phyloP scores from a whole-genome alignment of 345 rosid genomes.

The Conringia planisiliqua region DNA sequence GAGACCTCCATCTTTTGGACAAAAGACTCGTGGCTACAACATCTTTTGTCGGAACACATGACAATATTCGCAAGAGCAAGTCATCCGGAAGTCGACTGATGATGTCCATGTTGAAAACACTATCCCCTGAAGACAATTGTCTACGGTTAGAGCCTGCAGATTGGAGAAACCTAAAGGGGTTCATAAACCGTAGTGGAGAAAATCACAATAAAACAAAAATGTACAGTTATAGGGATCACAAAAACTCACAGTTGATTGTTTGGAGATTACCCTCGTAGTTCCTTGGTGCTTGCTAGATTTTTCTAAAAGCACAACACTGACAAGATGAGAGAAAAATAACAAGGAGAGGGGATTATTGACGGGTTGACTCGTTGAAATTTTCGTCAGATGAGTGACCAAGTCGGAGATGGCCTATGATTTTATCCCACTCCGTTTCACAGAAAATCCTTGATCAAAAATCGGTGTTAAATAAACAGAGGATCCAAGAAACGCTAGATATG shows the following conservation, averaged over 20 bases:
- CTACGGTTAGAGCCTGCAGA: background rate
- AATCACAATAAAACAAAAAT: background rate
- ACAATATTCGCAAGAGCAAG: constrained; percentile 11
- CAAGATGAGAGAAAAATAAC: background rate
- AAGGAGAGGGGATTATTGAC: background rate
- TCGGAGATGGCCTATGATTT: background rate
- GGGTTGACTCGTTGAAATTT: background rate
- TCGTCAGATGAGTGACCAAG: background rate
- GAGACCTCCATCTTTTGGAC: constrained; percentile 21
- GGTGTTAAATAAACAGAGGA: too few relatives aligned
- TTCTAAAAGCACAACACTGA: too few relatives aligned
- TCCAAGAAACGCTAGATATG: too few relatives aligned
- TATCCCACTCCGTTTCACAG: background rate
- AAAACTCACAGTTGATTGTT: background rate
- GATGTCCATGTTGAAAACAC: background rate
- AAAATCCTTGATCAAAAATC: background rate
- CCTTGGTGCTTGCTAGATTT: background rate
- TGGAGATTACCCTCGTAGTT: background rate
- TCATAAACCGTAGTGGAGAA: background rate
- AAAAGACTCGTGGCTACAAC: background rate
- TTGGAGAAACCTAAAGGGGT: background rate
- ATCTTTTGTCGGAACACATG: background rate
- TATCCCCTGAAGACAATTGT: too few relatives aligned
- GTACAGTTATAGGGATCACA: background rate
- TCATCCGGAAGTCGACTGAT: constrained; percentile 10